phyloP scores from a whole-genome alignment of 2,329 filamentous ascomycete species.

The Xylariaceae sp. region DNA sequence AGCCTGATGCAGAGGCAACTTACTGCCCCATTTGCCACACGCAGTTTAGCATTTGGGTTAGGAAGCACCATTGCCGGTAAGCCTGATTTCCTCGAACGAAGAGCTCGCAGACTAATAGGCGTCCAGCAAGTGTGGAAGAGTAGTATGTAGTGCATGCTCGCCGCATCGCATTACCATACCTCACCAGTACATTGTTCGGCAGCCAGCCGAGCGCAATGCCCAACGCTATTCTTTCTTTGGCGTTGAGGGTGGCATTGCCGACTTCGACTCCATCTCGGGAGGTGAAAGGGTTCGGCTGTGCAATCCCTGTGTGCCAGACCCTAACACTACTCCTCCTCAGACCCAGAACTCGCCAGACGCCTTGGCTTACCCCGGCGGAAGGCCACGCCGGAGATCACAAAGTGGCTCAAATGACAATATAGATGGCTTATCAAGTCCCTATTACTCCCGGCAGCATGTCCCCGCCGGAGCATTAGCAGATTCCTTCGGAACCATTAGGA shows the following conservation, averaged over 20 bases:
- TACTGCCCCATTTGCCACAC: conserved; percentile 77
- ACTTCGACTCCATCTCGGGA: conserved; percentile 40
- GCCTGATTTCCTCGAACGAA: conserved; percentile 18
- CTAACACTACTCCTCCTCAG: conserved; percentile 49
- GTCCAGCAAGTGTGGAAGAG: conserved; percentile 76
- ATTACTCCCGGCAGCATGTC: conserved; percentile 4
- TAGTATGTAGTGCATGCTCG: conserved; percentile 84
- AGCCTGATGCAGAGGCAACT: conserved; percentile 75
- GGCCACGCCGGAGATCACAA: conserved; percentile 38
- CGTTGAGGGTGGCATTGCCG: conserved; percentile 32
- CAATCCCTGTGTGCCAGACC: conserved; percentile 56
- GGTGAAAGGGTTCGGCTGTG: conserved; percentile 53
- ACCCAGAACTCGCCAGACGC: conserved; percentile 26
- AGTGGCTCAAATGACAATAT: conserved; percentile 25
- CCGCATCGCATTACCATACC: conserved; percentile 94
- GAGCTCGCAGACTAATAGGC: conserved; percentile 3
- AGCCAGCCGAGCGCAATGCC: conserved; percentile 40
- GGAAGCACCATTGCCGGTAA: conserved; percentile 88
- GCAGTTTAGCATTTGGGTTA: conserved; percentile 75
- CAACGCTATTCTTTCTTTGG: conserved; percentile 30
- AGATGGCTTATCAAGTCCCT: conserved; percentile 5
- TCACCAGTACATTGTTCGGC: conserved; percentile 82
- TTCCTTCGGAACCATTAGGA: conserved; percentile 22
- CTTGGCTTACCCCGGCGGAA: no score
- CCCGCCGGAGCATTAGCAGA: conserved; percentile 24